phyloP scores from a whole-genome alignment of 1,139 yeast species.

The Geotrichum bryndzae region DNA sequence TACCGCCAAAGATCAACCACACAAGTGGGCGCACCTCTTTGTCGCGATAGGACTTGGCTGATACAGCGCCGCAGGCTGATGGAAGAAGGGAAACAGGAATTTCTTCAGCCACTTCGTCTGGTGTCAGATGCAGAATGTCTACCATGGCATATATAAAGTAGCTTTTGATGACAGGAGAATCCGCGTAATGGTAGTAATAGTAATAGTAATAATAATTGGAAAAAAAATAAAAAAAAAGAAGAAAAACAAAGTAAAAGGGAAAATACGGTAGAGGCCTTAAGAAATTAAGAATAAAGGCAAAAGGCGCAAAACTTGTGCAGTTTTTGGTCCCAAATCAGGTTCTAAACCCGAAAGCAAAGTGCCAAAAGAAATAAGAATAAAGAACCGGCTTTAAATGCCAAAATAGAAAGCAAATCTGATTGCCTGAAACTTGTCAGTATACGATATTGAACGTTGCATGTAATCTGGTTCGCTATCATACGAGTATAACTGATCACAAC shows the following conservation, averaged over 20 bases:
- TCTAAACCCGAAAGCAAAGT: too few relatives aligned
- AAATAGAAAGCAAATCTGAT: too few relatives aligned
- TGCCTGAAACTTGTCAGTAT: too few relatives aligned
- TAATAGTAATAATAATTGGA: too few relatives aligned
- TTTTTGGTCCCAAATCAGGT: too few relatives aligned
- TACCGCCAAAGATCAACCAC: constrained; percentile 19
- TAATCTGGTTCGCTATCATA: background rate
- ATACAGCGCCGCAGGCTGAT: constrained; percentile 12
- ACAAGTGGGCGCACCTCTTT: constrained; percentile 14
- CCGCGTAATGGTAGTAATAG: background rate
- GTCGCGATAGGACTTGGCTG: constrained; percentile 14
- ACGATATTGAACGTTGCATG: background rate
- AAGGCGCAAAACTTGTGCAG: background rate
- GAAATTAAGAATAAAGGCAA: background rate
- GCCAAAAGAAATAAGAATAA: too few relatives aligned
- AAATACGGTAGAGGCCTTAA: background rate
- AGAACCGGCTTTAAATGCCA: too few relatives aligned
- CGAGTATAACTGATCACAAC: background rate
- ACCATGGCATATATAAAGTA: background rate
- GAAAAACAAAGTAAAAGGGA: background rate
- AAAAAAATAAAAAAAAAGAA: background rate
- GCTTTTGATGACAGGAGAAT: background rate
- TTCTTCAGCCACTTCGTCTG: constrained; percentile 3
- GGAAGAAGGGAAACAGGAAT: constrained; percentile 16
- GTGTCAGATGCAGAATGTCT: constrained; percentile 11